These are phyloP conservation scores for Camelina sativa DNA, from an alignment of 345 rosid genomes.

Conservation along the genomic window DNA sequence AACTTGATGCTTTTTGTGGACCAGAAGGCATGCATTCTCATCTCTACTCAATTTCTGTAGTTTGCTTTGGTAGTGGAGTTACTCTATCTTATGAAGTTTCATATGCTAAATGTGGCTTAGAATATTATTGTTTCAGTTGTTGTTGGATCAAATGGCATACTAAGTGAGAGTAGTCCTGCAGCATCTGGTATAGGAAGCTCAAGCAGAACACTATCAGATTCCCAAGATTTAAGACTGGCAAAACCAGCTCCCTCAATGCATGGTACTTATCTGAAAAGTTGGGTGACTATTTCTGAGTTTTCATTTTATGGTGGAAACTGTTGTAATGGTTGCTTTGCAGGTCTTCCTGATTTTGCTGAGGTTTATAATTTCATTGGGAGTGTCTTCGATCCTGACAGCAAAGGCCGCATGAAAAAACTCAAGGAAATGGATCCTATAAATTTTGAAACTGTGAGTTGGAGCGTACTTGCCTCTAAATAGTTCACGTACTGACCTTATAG, in stretches of 20 bases:
- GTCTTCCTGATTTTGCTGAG: slow-evolving; percentile 85
- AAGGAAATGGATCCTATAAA: slow-evolving; percentile 92
- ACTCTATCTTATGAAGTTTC: background rate
- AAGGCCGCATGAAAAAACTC: slow-evolving; percentile 77
- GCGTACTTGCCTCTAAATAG: slow-evolving; percentile 7
- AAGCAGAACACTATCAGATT: slow-evolving; percentile 38
- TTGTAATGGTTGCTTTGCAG: slow-evolving; percentile 51
- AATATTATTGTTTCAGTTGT: slow-evolving; percentile 37
- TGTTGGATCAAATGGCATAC: slow-evolving; percentile 43
- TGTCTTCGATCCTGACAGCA: slow-evolving; percentile 73
- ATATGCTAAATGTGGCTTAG: slow-evolving; percentile 2
- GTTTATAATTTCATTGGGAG: slow-evolving; percentile 87
- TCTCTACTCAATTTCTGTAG: background rate
- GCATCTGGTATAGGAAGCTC: slow-evolving; percentile 48
- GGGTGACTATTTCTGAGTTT: background rate
- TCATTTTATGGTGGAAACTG: slow-evolving; percentile 10
- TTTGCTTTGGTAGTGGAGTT: slow-evolving; percentile 8
- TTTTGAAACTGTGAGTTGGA: slow-evolving; percentile 83
- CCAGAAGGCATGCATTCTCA: slow-evolving; percentile 38
- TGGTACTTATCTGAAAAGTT: slow-evolving; percentile 30
- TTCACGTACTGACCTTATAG: slow-evolving; percentile 16
- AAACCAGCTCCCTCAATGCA: slow-evolving; percentile 39
- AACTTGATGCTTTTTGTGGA: slow-evolving; percentile 29
- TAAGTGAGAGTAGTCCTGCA: slow-evolving; percentile 58
- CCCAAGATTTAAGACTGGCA: slow-evolving; percentile 16